These are phyloP conservation scores for Leccinum olivaceopallidum DNA, from an alignment of 768 basidiomycete species.

Conservation along the genomic window DNA sequence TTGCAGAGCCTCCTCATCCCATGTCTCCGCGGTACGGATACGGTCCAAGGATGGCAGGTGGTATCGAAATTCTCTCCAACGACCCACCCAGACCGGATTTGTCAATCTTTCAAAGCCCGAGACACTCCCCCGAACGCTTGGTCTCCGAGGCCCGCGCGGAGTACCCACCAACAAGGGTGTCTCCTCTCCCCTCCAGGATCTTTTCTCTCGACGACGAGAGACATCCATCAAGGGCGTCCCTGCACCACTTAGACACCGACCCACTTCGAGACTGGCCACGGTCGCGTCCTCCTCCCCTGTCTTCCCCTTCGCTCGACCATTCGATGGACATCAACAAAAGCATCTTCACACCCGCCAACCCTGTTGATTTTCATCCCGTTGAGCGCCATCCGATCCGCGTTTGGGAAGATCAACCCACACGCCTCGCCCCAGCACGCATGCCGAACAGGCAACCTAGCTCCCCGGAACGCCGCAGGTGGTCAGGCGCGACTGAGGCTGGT, in stretches of 20 bases:
- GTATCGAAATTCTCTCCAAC: conserved; percentile 23
- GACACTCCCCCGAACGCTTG: conserved; percentile 19
- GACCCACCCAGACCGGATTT: conserved; percentile 16
- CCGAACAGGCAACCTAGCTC: neutral
- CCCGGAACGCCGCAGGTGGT: neutral
- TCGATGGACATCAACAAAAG: neutral
- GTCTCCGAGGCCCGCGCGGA: conserved; percentile 14
- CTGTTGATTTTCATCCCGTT: neutral
- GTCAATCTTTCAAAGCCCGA: conserved; percentile 14
- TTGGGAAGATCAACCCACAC: conserved; percentile 26
- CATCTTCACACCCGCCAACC: neutral
- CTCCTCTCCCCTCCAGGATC: conserved; percentile 6
- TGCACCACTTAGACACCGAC: neutral
- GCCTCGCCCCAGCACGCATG: conserved; percentile 13
- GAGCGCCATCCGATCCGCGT: conserved; percentile 29
- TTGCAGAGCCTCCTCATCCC: conserved; percentile 1
- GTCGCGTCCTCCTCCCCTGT: conserved; percentile 5
- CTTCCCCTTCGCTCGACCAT: conserved; percentile 2
- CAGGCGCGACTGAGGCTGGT: neutral
- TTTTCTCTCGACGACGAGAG: conserved; percentile 12
- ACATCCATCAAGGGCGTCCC: neutral
- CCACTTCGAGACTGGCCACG: conserved; percentile 7
- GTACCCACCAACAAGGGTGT: conserved; percentile 13
- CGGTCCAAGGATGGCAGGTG: conserved; percentile 32
- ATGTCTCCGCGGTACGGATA: conserved; percentile 23